phyloP scores from a whole-genome alignment of 2,329 filamentous ascomycete genomes.

The Penicillium hordei region DNA sequence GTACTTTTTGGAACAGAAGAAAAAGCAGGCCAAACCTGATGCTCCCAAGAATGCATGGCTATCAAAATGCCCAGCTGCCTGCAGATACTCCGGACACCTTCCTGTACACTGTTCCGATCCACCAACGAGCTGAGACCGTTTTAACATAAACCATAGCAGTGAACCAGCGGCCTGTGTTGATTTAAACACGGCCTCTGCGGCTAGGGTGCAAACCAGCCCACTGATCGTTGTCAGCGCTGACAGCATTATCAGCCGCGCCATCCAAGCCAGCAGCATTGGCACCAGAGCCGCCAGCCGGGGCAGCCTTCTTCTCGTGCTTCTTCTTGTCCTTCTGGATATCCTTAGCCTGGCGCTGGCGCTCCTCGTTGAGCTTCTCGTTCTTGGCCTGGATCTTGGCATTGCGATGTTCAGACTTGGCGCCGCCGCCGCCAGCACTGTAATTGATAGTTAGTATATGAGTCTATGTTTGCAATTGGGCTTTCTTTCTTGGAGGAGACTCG shows the following conservation, averaged over 20 bases:
- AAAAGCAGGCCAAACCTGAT: slow-evolving; percentile 5
- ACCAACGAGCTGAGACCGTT: neutral
- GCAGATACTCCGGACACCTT: slow-evolving; percentile 6
- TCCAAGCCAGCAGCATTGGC: slow-evolving; percentile 20
- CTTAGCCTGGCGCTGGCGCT: slow-evolving; percentile 57
- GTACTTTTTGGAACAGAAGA: slow-evolving; percentile 15
- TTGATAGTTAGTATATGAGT: slow-evolving; percentile 2
- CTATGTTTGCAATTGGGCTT: neutral
- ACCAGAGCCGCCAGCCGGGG: slow-evolving; percentile 25
- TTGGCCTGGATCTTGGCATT: slow-evolving; percentile 78
- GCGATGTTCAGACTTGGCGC: slow-evolving; percentile 67
- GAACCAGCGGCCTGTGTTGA: neutral
- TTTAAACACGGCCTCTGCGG: slow-evolving; percentile 39
- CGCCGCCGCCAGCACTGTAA: slow-evolving; percentile 72
- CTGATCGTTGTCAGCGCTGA: slow-evolving; percentile 21
- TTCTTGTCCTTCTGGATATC: slow-evolving; percentile 48
- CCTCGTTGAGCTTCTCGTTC: slow-evolving; percentile 78
- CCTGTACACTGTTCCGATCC: slow-evolving; percentile 1
- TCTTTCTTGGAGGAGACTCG: neutral
- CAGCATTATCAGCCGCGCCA: slow-evolving; percentile 10
- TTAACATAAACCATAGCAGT: neutral
- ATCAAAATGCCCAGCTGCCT: slow-evolving; percentile 2
- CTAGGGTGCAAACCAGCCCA: slow-evolving; percentile 47
- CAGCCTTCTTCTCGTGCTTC: slow-evolving; percentile 28
- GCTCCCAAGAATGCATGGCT: slow-evolving; percentile 2